Evolutionary conservation across 2,329 filamentous ascomycete species (phyloP), one percentile per base, ranked within the genome.

Genomic region (Neocatenulostroma microsporum): DNA sequence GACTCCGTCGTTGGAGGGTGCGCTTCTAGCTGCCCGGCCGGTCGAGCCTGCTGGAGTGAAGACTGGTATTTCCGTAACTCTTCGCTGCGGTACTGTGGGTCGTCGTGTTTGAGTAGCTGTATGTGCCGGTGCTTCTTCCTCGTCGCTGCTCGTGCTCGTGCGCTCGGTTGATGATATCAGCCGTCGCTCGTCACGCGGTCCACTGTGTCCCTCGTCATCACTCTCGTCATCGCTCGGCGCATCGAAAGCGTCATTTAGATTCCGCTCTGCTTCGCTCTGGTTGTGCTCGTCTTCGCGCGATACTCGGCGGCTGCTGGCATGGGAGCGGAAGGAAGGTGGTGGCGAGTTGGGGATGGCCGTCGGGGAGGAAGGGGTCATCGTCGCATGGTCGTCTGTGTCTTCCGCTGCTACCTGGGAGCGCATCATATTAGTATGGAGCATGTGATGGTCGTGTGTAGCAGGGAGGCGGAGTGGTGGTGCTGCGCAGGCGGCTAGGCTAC

Each of bases 231-330:
- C 78, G 8, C 60, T 63, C 15, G 61, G 58, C 9, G 62, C 63
- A 57, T 86, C 89, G 61, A 98, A 98, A 1, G 91, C 87, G 58
- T 96, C 89, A 50, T 84, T 85, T 12, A 98, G 74, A n/a, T 84
- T 81, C 44, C 82, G 73, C 53, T 94, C 80, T 42, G 86, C 82
- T 40, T 75, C 68, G 48, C 62, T 66, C 37, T 61, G 57, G n/a
- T n/a, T n/a, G 39, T 67, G 61, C 25, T 69, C 67, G 48, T 70
- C 61, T 44, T 69, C 64, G 34, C 67, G 62, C 38, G 70, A 67
- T 61, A 69, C 70, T 65, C 64, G 64, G 37, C 68, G 74, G 23
- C 84, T 88, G 2, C 86, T 86, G 21, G 82, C 72, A 57, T 84
- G 78, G 30, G 88, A 95, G 60, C 80, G 85, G 63, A 95, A 96